A percentile compares a stretch with the other conserved stretches of the same genome.
phyloP scores from a whole-genome alignment of 2,329 filamentous ascomycete genomes.

The Gyromitra esculenta region DNA sequence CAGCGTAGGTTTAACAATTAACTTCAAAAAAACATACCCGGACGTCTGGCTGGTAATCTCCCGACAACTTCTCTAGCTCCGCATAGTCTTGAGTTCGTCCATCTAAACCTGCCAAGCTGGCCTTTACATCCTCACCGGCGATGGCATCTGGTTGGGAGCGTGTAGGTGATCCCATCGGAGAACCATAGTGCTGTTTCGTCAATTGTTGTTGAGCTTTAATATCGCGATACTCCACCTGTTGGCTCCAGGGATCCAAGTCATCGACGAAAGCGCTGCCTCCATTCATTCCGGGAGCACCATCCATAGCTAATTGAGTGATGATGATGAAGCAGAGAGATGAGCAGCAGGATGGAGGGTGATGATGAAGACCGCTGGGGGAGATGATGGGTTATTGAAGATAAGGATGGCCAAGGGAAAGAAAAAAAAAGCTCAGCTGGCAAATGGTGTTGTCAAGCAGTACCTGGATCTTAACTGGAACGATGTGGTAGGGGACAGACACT shows the following conservation, averaged over 20 bases:
- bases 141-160: conserved; percentile 47
- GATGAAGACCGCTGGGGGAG: conserved; percentile 24
- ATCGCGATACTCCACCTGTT: conserved; percentile 50
- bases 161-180: conserved; percentile 48
- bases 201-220: conserved; percentile 53
- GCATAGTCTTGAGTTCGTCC: conserved; percentile 48
- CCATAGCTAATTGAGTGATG: conserved; percentile 48
- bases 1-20: not conserved
- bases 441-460: conserved; percentile 45
- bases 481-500: conserved; percentile 17
- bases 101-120: conserved; percentile 32
- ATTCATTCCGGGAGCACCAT: conserved; percentile 44
- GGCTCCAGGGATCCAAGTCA: conserved; percentile 46
- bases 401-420: conserved; percentile 23
- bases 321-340: conserved; percentile 30
- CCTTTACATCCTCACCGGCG: conserved; percentile 44
- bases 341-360: conserved; percentile 28
- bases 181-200: conserved; percentile 50
- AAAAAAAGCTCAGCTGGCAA: conserved; percentile 37
- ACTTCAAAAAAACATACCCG: conserved; percentile 31
- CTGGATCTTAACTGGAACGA: conserved; percentile 50
- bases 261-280: conserved; percentile 37
- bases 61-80: conserved; percentile 55
- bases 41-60: conserved; percentile 55
- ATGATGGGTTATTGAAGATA: conserved; percentile 49